phyloP scores from a whole-genome alignment of 805 yeast genomes.

The Zygotorulaspora sp. region DNA sequence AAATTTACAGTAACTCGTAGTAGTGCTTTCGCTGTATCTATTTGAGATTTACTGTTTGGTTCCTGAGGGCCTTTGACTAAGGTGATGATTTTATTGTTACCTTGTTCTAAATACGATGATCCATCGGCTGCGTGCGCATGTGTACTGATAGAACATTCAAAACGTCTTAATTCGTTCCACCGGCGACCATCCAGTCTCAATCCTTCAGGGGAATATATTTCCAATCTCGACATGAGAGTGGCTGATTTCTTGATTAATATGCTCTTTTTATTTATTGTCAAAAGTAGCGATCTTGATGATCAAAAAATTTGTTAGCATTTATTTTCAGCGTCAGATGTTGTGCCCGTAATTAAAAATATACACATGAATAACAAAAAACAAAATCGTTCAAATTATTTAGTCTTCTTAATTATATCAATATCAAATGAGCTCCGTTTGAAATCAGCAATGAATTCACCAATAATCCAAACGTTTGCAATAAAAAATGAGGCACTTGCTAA shows the following conservation, averaged over 20 bases:
- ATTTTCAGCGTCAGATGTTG: too few species aligned
- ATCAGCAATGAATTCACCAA: slow-evolving; percentile 52
- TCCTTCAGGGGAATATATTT: slow-evolving; percentile 93
- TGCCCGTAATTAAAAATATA: too few species aligned
- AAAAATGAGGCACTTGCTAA: slow-evolving; percentile 56
- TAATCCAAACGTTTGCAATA: slow-evolving; percentile 53
- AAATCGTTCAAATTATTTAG: slow-evolving; percentile 1
- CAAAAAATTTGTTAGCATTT: too few species aligned
- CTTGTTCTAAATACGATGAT: slow-evolving; percentile 86
- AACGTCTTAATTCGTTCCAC: slow-evolving; percentile 85
- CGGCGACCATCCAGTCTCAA: slow-evolving; percentile 89
- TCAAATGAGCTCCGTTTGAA: slow-evolving; percentile 17
- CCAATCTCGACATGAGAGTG: slow-evolving; percentile 55
- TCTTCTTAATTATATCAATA: slow-evolving; percentile 6
- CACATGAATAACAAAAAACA: too few species aligned
- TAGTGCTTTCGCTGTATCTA: slow-evolving; percentile 48
- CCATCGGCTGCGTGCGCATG: slow-evolving; percentile 89
- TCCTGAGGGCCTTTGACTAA: slow-evolving; percentile 88
- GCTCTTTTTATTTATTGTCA: too few species aligned
- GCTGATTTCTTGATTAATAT: background rate
- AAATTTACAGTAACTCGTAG: slow-evolving; percentile 62
- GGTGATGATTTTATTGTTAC: slow-evolving; percentile 83
- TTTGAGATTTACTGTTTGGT: slow-evolving; percentile 54
- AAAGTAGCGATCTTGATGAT: too few species aligned
- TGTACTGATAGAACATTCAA: slow-evolving; percentile 77